phyloP scores from a whole-genome alignment of 306 rosid species.

The Luffa acutangula region DNA sequence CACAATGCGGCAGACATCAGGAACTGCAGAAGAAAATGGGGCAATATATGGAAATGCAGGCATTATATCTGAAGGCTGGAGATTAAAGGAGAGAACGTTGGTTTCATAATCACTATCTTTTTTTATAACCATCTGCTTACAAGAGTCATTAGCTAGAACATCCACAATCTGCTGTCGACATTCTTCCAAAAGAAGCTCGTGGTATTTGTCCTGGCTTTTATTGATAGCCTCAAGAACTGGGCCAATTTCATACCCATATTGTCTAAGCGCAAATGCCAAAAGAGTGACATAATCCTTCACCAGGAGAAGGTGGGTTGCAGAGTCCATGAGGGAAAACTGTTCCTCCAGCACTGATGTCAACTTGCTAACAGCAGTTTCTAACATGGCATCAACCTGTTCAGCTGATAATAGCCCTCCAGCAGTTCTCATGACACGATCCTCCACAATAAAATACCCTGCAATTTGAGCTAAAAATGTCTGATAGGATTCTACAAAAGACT shows the following conservation, averaged over 20 bases:
- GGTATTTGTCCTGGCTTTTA: conserved; percentile 50
- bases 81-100: conserved; percentile 50
- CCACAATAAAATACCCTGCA: conserved; percentile 84
- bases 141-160: conserved; percentile 51
- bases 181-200: conserved; percentile 63
- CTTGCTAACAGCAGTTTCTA: conserved; percentile 66
- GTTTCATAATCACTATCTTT: conserved; percentile 67
- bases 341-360: conserved; percentile 49
- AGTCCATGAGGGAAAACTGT: conserved; percentile 69
- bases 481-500: conserved; percentile 66
- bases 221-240: conserved; percentile 60
- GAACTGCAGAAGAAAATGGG: conserved; percentile 83
- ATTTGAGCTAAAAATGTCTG: conserved; percentile 77
- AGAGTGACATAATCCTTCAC: conserved; percentile 95
- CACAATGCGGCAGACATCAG: conserved; percentile 63
- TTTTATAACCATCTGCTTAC: conserved; percentile 81
- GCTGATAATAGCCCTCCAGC: conserved; percentile 46
- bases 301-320: conserved; percentile 69
- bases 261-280: conserved; percentile 57
- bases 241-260: conserved; percentile 70
- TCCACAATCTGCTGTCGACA: conserved; percentile 42
- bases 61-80: conserved; percentile 65
- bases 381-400: conserved; percentile 72
- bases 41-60: conserved; percentile 91
- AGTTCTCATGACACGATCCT: conserved; percentile 75